Percentiles rank a stretch among this genome's conserved stretches.
Evolutionary conservation across 2,329 filamentous ascomycete species (phyloP).

Genomic region (Pestalotiopsis sp.): DNA sequence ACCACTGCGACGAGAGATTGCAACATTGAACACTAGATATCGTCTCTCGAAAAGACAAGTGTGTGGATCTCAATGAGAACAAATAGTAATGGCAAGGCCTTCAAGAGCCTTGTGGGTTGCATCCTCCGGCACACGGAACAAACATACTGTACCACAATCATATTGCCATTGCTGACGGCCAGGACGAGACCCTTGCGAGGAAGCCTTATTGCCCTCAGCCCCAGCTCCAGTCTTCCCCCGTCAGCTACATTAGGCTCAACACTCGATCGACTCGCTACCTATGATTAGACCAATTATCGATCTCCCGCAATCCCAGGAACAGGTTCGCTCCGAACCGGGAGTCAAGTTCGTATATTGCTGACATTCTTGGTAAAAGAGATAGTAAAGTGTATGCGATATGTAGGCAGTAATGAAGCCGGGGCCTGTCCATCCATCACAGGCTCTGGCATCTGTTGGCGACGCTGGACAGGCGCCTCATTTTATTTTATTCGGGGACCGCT

Average conservation of each 20-base stretch:
- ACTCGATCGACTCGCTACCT: neutral
- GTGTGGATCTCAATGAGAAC: neutral
- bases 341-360: neutral
- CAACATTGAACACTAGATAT: neutral
- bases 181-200: neutral
- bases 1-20: neutral
- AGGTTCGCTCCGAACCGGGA: neutral
- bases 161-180: neutral
- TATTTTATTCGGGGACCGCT: neutral
- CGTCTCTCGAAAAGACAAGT: neutral
- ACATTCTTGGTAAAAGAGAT: neutral
- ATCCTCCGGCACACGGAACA: neutral
- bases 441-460: neutral
- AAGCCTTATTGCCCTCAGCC: neutral
- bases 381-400: neutral
- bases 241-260: neutral
- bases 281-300: neutral
- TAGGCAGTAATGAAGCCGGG: no score
- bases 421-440: no score
- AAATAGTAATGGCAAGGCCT: neutral
- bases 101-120: neutral
- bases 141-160: neutral
- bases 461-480: neutral
- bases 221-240: neutral
- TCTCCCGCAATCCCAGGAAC: neutral